A percentile compares a stretch with the other conserved stretches of the same genome.
Conservation (phyloP, 345 rosid species). For the Syzygium aromaticum region DNA sequence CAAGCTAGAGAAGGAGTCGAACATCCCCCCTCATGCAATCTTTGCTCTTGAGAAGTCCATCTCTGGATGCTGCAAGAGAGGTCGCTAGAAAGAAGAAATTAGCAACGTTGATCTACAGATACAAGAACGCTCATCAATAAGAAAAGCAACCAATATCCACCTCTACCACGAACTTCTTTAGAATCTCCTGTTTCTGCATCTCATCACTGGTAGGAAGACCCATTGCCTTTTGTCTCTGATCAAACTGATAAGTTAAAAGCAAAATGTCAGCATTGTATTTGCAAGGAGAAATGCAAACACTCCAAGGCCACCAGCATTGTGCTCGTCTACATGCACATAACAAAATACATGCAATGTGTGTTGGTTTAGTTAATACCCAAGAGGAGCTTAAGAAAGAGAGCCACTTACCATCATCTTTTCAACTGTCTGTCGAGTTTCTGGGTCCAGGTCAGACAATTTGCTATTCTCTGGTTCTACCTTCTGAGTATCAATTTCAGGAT, state of each 20-base stretch:
- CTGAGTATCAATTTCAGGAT: constrained; percentile 83
- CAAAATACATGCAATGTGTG: neutral
- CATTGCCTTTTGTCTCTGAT: constrained; percentile 88
- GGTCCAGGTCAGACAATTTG: too few species aligned
- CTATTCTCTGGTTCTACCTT: constrained; percentile 8
- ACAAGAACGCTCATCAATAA: neutral
- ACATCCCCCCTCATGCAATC: constrained; percentile 24
- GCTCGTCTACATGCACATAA: neutral
- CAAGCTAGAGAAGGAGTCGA: neutral
- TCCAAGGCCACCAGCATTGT: neutral
- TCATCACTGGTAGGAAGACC: constrained; percentile 91
- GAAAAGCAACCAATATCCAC: constrained; percentile 12
- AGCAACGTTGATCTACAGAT: neutral
- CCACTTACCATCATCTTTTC: constrained; percentile 87
- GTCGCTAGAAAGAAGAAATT: neutral
- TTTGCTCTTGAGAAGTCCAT: constrained; percentile 93
- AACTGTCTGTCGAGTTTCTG: constrained; percentile 21
- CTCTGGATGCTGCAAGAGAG: constrained; percentile 77
- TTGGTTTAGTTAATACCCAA: neutral
- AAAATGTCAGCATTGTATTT: neutral
- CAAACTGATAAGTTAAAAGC: constrained; percentile 43
- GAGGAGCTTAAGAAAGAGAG: neutral
- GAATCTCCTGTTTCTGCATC: constrained; percentile 69
- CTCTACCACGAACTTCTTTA: constrained; percentile 88
- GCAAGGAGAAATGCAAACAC: neutral